These are phyloP conservation scores for Brettanomyces sp. DNA, from an alignment of 805 yeast genomes.

Conservation along the genomic window DNA sequence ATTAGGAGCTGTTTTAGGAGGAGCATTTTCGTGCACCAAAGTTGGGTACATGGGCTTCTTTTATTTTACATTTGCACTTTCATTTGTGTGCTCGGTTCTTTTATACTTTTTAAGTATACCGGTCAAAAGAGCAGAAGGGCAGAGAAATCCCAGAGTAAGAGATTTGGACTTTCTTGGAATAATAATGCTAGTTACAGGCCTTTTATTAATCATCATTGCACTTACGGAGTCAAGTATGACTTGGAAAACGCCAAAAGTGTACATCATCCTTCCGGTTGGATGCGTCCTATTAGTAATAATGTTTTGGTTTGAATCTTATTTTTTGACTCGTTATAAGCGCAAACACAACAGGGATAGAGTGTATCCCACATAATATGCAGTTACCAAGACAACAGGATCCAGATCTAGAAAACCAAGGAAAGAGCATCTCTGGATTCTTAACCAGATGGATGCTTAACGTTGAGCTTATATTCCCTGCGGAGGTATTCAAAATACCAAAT, in stretches of 20 bases:
- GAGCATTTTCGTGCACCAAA: slow-evolving; percentile 29
- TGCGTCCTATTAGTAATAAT: slow-evolving; percentile 19
- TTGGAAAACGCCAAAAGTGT: slow-evolving; percentile 32
- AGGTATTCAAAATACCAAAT: slow-evolving; percentile 12
- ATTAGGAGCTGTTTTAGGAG: slow-evolving; percentile 33
- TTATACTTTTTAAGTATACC: slow-evolving; percentile 20
- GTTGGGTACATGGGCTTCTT: slow-evolving; percentile 32
- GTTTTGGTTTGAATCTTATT: slow-evolving; percentile 23
- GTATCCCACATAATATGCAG: background rate
- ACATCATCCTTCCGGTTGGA: slow-evolving; percentile 33
- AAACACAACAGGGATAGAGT: background rate
- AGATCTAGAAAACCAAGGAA: background rate
- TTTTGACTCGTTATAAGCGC: slow-evolving; percentile 8
- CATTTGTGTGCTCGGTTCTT: slow-evolving; percentile 11
- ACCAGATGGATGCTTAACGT: slow-evolving; percentile 11
- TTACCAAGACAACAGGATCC: background rate
- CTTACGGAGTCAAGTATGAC: slow-evolving; percentile 35
- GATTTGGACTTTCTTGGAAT: slow-evolving; percentile 31
- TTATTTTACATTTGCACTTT: slow-evolving; percentile 28
- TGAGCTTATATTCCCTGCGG: slow-evolving; percentile 15
- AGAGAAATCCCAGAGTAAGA: slow-evolving; percentile 10
- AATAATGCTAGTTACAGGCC: slow-evolving; percentile 24
- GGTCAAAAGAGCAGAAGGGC: slow-evolving; percentile 20
- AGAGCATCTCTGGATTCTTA: background rate
- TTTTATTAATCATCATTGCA: slow-evolving; percentile 31